Conservation (phyloP, 2,329 filamentous ascomycete species). For the Pseudopyrenochaeta lycopersici region DNA sequence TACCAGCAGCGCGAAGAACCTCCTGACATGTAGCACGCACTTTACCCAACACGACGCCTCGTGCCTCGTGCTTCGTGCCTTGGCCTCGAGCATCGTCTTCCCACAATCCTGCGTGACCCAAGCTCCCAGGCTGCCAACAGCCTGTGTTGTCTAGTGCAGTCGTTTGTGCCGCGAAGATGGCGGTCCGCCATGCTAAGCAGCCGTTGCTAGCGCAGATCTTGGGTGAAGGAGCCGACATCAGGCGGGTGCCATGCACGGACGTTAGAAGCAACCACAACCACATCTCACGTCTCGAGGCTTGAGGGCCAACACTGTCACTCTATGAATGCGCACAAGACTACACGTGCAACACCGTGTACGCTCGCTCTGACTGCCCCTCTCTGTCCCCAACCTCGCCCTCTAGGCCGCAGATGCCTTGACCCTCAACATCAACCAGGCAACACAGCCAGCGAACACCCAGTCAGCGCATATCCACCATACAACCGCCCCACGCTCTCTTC, state of each 20-base stretch:
- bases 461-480: constrained; percentile 4
- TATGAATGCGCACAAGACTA: not conserved
- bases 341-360: not conserved
- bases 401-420: not conserved
- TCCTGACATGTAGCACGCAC: too few species aligned
- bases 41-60: too few species aligned
- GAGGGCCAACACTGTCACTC: not conserved
- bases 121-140: too few species aligned
- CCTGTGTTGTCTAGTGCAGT: too few species aligned
- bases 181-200: constrained; percentile 10
- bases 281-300: constrained; percentile 10
- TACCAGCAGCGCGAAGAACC: too few species aligned
- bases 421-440: constrained; percentile 18
- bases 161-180: constrained; percentile 1
- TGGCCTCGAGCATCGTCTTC: too few species aligned
- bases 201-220: constrained; percentile 15
- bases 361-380: not conserved
- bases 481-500: not conserved
- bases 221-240: constrained; percentile 10
- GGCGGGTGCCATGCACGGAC: constrained; percentile 12
- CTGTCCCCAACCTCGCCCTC: not conserved
- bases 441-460: constrained; percentile 9
- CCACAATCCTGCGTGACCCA: too few species aligned
- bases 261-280: constrained; percentile 1
- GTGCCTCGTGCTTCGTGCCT: too few species aligned